Evolutionary conservation across 2,329 filamentous ascomycete genomes (phyloP).

Genomic region (Clarireedia monteithiana): DNA sequence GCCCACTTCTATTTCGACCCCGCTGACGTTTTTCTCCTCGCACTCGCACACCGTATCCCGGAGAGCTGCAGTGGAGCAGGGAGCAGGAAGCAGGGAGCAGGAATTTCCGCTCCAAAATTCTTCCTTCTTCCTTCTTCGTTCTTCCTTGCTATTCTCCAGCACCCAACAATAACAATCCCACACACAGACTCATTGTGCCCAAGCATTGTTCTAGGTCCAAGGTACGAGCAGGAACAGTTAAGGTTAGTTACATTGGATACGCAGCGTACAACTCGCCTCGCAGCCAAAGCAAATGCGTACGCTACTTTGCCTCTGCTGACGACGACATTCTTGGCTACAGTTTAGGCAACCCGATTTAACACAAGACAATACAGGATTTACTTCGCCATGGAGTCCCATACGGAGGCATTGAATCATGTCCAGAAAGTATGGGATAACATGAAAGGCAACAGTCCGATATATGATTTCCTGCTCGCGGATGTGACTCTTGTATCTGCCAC

Average conservation of each 20-base stretch:
- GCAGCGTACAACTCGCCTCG: background rate
- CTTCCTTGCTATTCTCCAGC: too few relatives aligned
- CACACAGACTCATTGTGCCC: too few relatives aligned
- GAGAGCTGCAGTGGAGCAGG: too few relatives aligned
- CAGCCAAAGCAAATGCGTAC: background rate
- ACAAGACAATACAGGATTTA: background rate
- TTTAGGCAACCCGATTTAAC: background rate
- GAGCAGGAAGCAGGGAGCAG: too few relatives aligned
- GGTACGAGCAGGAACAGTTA: background rate
- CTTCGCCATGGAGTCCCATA: constrained; percentile 13
- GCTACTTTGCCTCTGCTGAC: constrained; percentile 13
- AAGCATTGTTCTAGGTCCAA: background rate
- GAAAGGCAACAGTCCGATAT: constrained; percentile 40
- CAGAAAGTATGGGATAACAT: constrained; percentile 24
- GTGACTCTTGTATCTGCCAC: constrained; percentile 38
- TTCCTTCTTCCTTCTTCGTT: too few relatives aligned
- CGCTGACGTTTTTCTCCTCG: background rate
- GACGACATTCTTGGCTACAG: constrained; percentile 5
- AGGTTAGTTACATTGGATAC: background rate
- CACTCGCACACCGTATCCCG: too few relatives aligned
- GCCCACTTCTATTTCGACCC: background rate
- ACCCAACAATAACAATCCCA: too few relatives aligned
- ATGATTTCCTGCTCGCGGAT: constrained; percentile 42
- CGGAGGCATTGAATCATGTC: constrained; percentile 23
- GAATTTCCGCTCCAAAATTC: too few relatives aligned